Base-by-base conservation (phyloP, 768 basidiomycete species). In the Grammothele lineata region DNA sequence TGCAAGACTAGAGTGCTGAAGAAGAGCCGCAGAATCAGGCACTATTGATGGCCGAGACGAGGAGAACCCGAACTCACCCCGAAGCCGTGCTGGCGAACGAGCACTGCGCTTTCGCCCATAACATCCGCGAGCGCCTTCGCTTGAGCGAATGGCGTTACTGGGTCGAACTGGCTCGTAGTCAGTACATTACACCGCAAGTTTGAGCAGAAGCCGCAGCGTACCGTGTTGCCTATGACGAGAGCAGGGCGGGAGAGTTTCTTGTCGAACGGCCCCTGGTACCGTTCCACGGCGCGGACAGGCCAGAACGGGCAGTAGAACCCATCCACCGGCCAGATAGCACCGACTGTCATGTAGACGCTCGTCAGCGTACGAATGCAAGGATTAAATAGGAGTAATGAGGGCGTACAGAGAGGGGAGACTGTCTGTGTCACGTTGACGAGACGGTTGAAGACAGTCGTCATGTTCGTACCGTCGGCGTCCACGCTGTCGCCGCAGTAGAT, bases 201-300 rank as follows among this genome's bases (percentile, higher is more conserved):
- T n/a, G n/a, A n/a, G n/a, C n/a, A n/a, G n/a, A n/a, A n/a, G n/a
- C n/a, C n/a, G 27, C 5, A 18, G 14, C 43, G n/a, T 24, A 50
- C 48, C 15, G 50, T 22, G 44, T 59, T 59, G 9, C 56, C 56
- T n/a, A 57, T 52, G 5, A 59, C 40, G 15, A 59, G 46, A 5
- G 54, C 43, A 11, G 34, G 45, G 24, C 57, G 53, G 23, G 45
- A 41, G 21, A 57, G 39, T 33, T 50, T 55, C 14, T 35, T 24
- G 37, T 59, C 55, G 50, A 54, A 59, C 12, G 56, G 58, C 0
- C 58, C 58, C 18, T 51, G 45, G 48, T 50, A 59, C 23, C 58
- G 47, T 43, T 59, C 58, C 6, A 51, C 47, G 11, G 51, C 53
- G 17, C 57, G 54, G 1, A 45, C 43, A 19, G 50, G 46, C 57